Evolutionary conservation across 768 basidiomycete species (phyloP), one percentile per base, ranked within the genome.

Genomic region (Kwoniella mangroviensis): DNA sequence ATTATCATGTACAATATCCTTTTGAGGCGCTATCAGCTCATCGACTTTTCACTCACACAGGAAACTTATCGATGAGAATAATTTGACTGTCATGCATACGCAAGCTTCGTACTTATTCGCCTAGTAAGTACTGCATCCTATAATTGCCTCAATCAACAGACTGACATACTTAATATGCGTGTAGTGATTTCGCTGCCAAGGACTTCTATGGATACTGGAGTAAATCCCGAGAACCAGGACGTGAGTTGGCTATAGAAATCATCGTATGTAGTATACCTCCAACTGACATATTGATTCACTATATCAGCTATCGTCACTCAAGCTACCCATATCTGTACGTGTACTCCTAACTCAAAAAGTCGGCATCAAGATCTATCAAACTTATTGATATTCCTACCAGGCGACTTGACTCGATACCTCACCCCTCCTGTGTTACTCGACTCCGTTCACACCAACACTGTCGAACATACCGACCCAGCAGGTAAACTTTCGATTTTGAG

Each of bases 1-100:
- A 2, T 51, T 17, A 7, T 22, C 13, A 22, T 17, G 34, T 34
- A 7, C 34, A 34, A 34, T 34, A 34, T 34, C 34, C 34, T 34
- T 4, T 26, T 34, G 4, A 34, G 34, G 9, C 34, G 34, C 34
- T 34, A 34, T 34, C 34, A 34, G 34, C 34, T 34, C 9, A 34
- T 34, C 34, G 34, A 34, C 34, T 3, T 34, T 34, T 34, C 34
- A 34, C 34, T 19, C 49, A 11, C 93, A 94, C 90, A 94, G 94
- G 84, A 87, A 90, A 65, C 92, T 97, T 80, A 91, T 98, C 79
- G 86, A 91, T 74, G 93, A 95, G 72, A 97, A 97, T 81, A 88
- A 93, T 74, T 87, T 98, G 69, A 91, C 90, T 19, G 93, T 98
- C 54, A 96, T 97, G 94, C 86, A 90, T 55, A 96, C 94, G 34